These are phyloP conservation scores for Lunasporangiospora selenospora DNA, from an alignment of 192 early-diverging fungal genomes.

Conservation along the genomic window DNA sequence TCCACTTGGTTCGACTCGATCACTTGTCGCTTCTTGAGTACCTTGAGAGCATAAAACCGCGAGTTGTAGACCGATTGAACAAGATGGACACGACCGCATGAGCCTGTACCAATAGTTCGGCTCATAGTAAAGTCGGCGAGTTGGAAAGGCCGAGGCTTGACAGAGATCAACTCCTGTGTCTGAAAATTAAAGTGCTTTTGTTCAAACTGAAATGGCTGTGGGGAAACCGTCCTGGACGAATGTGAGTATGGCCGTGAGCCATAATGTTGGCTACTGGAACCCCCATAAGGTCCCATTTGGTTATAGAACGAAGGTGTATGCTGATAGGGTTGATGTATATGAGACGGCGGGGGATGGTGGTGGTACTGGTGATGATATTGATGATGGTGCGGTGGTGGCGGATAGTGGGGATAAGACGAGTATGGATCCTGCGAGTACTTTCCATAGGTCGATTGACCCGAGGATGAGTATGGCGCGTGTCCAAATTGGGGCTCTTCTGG, in stretches of 20 bases:
- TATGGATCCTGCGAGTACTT: too few species aligned
- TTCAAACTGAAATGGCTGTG: slow-evolving; percentile 45
- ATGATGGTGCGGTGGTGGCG: not conserved
- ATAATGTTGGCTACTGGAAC: not conserved
- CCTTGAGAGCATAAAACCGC: slow-evolving; percentile 96
- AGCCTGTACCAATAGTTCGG: slow-evolving; percentile 94
- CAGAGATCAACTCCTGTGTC: slow-evolving; percentile 35
- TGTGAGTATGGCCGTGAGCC: not conserved
- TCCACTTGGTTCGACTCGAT: slow-evolving; percentile 96
- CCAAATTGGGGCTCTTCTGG: too few species aligned
- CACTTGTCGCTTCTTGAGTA: slow-evolving; percentile 90
- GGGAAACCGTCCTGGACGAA: slow-evolving; percentile 18
- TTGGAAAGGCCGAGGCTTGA: slow-evolving; percentile 50
- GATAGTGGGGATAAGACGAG: not conserved
- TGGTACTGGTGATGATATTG: not conserved
- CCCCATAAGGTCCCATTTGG: too few species aligned
- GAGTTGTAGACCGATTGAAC: slow-evolving; percentile 79
- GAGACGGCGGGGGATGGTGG: slow-evolving; percentile 13
- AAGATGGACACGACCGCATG: slow-evolving; percentile 95
- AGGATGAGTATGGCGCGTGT: too few species aligned
- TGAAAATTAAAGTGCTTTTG: slow-evolving; percentile 48
- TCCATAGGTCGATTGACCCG: too few species aligned
- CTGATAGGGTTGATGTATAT: too few species aligned
- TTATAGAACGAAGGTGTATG: too few species aligned
- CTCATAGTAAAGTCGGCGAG: slow-evolving; percentile 83